Base-by-base conservation (phyloP, 371 early-diverging fungal genomes). In the Mycotypha africana region DNA sequence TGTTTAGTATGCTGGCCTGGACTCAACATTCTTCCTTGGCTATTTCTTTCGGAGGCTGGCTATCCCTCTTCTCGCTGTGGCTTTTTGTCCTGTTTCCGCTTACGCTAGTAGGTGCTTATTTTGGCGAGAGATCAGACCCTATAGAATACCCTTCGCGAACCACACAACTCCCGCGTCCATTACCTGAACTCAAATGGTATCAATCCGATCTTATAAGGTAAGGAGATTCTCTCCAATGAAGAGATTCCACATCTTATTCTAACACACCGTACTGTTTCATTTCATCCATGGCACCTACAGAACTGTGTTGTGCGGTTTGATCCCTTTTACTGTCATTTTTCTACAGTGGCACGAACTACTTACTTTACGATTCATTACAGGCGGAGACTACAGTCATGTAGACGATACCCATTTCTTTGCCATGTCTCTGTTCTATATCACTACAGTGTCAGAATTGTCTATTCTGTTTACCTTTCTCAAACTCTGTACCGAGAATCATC, bases 401-500 rank as follows among this genome's bases (percentile, higher is more conserved):
- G n/a, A n/a, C n/a, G n/a, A n/a, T n/a, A n/a, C n/a, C n/a, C n/a
- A n/a, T n/a, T n/a, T n/a, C n/a, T 37, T 53, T 26, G 44, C 53
- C 7, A 19, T 67, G 3, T 58, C 51, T 23, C 7, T 49, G 17
- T 38, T 62, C 20, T 26, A 58, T 15, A 42, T 53, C n/a, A 41
- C 65, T 4, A 38, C 58, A 4, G 42, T 53, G 3, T 41, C 60
- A 5, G 49, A 53, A n/a, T 54, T 69, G 2, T 58, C 74, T 2
- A 28, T 73, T 4, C 45, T 62, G 0, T 46, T 67, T 2, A 44
- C 69, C 2, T 73, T 69, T 45, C 56, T 73, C 43, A 69, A 73
- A 25, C 42, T 73, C 1, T 73, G 74, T 38, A 52, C 56, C 24
- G 74, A 73, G 60, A 67, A 73, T 47, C 65, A 69, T 57, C 62